These are phyloP conservation scores for Pugionium cornutum DNA, from an alignment of 345 rosid genomes.

Conservation along the genomic window DNA sequence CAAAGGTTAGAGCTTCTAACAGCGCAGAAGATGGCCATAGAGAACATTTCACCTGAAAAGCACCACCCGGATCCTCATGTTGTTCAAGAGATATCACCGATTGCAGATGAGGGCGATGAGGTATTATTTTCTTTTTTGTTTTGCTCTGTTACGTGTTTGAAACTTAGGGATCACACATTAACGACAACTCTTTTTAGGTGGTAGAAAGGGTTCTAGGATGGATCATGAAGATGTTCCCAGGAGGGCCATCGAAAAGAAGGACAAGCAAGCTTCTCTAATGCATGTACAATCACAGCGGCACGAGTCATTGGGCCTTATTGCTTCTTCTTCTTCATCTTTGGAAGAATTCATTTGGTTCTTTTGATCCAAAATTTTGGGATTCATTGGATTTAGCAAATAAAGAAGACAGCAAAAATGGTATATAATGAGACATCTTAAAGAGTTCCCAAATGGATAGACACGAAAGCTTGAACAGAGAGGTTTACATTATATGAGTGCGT, in stretches of 20 bases:
- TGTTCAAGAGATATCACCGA: slow-evolving; percentile 56
- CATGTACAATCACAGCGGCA: slow-evolving; percentile 21
- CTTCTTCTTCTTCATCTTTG: slow-evolving; percentile 20
- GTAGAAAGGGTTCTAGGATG: slow-evolving; percentile 98
- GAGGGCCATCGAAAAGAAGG: slow-evolving; percentile 84
- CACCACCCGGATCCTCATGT: slow-evolving; percentile 52
- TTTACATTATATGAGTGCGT: slow-evolving; percentile 22
- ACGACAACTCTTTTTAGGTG: slow-evolving; percentile 50
- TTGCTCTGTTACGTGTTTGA: slow-evolving; percentile 15
- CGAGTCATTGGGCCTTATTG: slow-evolving; percentile 10
- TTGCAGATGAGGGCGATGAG: slow-evolving; percentile 99
- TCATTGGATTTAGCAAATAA: slow-evolving; percentile 22
- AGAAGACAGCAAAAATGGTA: slow-evolving; percentile 27
- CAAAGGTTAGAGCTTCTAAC: slow-evolving; percentile 93
- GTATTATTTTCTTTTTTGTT: slow-evolving; percentile 39
- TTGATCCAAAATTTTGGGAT: slow-evolving; percentile 32
- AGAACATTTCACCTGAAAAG: slow-evolving; percentile 49
- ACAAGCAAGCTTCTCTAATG: slow-evolving; percentile 81
- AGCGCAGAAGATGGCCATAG: slow-evolving; percentile 71
- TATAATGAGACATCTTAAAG: slow-evolving; percentile 19
- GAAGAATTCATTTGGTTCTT: slow-evolving; percentile 25
- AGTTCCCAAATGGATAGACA: slow-evolving; percentile 27
- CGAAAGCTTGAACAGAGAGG: neutral
- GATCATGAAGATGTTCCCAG: slow-evolving; percentile 98
- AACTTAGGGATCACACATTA: slow-evolving; percentile 5